Evolutionary conservation across 495 filamentous ascomycete species (phyloP), one percentile per base, ranked within the genome.

Genomic region (Penicillium soppii): DNA sequence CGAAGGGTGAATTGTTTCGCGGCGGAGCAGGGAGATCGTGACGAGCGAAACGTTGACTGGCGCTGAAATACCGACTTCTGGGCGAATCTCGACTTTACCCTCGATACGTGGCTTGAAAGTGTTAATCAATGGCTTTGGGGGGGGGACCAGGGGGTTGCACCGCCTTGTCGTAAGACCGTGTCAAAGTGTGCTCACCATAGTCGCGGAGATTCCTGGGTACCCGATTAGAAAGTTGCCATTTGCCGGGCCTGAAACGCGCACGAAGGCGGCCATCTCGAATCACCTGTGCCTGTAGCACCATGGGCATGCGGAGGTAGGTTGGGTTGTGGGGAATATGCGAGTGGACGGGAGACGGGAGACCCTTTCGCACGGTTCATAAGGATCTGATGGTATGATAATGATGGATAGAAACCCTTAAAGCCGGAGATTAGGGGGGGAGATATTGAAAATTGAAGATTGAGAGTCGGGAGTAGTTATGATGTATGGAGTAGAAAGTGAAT

Each of bases 171-270:
- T 36, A 40, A 22, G 9, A 19, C 21, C n/a, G 37, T 41, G 29
- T 15, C 13, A 20, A 25, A 49, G 47, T 49, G 53, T 32, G 49
- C 86, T 79, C 77, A 96, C 92, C 85, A 97, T 76, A 4, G 95
- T 98, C 56, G 94, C 95, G 26, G 95, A 96, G 69, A 98, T 97
- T 53, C 94, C 94, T 5, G 94, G 94, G 69, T 98, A 98, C 41
- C 94, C 94, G 54, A 97, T 90, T 54, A 97, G 77, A 63, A 92
- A 96, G 71, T 90, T 92, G 72, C 90, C 94, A 76, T 98, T 98
- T 57, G 94, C 90, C 58, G 91, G 92, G 57, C 94, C 94, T 63
- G 90, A 95, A 77, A 98, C 90, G 78, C 95, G 89, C 74, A 98
- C 94, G 69, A 88, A 92, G 68, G 92, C 92, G 68, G 90, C 81